These are phyloP conservation scores for Coemansia sp. DNA, from an alignment of 192 early-diverging fungal genomes.

Conservation along the genomic window DNA sequence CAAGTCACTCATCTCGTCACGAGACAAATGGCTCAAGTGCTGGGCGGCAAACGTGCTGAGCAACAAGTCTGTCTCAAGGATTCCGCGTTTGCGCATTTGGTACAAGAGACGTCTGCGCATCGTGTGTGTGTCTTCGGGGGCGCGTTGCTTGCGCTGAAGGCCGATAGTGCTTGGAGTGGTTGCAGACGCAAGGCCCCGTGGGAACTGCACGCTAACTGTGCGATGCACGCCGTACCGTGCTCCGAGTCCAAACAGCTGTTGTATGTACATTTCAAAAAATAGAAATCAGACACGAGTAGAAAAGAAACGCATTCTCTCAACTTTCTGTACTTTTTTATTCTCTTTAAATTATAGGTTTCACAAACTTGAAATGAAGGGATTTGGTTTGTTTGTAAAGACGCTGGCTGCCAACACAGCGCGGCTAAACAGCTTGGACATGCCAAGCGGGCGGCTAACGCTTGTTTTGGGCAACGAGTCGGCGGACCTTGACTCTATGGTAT, in stretches of 20 bases:
- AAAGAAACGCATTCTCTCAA: neutral
- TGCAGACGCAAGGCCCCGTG: too few relatives aligned
- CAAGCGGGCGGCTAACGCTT: constrained; percentile 19
- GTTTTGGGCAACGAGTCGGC: constrained; percentile 55
- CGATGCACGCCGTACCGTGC: neutral
- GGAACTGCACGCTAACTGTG: neutral
- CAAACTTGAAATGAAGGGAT: constrained; percentile 10
- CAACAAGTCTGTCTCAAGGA: constrained; percentile 89
- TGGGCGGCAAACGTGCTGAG: constrained; percentile 83
- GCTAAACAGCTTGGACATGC: neutral
- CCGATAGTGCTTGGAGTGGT: neutral
- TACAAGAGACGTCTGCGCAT: constrained; percentile 84
- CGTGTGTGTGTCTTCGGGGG: constrained; percentile 63
- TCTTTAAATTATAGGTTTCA: neutral
- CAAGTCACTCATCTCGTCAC: constrained; percentile 67
- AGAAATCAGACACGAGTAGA: neutral
- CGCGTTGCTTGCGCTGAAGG: constrained; percentile 53
- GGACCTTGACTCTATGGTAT: constrained; percentile 54
- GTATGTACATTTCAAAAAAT: neutral
- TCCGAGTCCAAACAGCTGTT: neutral
- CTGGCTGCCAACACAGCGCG: constrained; percentile 25
- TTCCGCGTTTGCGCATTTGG: constrained; percentile 89
- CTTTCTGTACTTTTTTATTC: neutral
- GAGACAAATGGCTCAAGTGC: constrained; percentile 56
- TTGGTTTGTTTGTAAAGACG: constrained; percentile 31